These are phyloP conservation scores for Saprolegnia diclina DNA, from an alignment of 352 stramenopile genomes.

Conservation along the genomic window DNA sequence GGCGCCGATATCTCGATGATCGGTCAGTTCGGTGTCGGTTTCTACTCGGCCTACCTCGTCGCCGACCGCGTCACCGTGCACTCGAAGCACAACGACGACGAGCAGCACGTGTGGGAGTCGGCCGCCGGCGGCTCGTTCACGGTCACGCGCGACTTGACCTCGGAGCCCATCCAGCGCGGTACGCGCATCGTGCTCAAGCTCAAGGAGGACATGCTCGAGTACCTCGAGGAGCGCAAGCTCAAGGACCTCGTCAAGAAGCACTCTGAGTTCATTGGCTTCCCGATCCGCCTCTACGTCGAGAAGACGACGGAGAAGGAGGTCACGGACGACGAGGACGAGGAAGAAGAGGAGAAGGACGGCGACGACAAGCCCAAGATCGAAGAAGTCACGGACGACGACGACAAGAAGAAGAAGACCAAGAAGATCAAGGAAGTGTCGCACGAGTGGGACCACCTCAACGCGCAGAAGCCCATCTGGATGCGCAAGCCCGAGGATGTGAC, in stretches of 20 bases:
- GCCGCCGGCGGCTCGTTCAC: constrained; percentile 97
- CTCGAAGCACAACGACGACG: constrained; percentile 99
- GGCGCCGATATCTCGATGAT: constrained; percentile 99
- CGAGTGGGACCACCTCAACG: constrained; percentile 99
- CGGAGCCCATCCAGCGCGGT: constrained; percentile 83
- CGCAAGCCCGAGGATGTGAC: constrained; percentile 98
- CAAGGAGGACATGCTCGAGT: constrained; percentile 99
- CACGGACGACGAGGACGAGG: constrained; percentile 97
- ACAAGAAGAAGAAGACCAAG: constrained; percentile 98
- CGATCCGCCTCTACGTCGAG: constrained; percentile 99
- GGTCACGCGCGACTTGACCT: constrained; percentile 81
- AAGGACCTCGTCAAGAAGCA: constrained; percentile 99
- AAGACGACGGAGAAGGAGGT: constrained; percentile 99
- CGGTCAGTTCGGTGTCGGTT: constrained; percentile 99
- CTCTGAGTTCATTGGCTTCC: constrained; percentile 99
- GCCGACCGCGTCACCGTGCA: constrained; percentile 98
- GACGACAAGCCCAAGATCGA: constrained; percentile 98
- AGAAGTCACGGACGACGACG: constrained; percentile 94
- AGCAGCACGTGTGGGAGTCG: constrained; percentile 97
- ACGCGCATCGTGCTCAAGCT: constrained; percentile 96
- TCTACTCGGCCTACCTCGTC: constrained; percentile 99
- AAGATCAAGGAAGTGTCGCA: constrained; percentile 97
- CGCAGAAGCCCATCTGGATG: constrained; percentile 99
- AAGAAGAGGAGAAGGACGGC: constrained; percentile 89
- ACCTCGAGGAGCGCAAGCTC: constrained; percentile 97